phyloP scores from a whole-genome alignment of 257 asterid species.

The Solanum clarkiae region DNA sequence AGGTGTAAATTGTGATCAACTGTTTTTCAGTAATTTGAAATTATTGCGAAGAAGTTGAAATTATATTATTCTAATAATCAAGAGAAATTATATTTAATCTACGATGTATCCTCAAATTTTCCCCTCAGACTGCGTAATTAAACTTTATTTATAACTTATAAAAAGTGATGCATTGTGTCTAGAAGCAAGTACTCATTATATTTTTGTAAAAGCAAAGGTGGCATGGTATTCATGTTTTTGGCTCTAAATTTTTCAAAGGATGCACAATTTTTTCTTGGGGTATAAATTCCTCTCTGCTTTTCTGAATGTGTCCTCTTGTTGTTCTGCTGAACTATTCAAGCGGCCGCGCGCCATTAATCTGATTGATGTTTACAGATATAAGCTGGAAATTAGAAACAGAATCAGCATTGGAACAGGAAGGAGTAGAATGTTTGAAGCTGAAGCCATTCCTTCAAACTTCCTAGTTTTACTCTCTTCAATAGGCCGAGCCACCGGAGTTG shows the following conservation, averaged over 20 bases:
- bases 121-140: no score
- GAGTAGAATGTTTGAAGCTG: constrained; percentile 18
- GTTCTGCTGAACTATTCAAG: background rate
- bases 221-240: background rate
- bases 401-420: constrained; percentile 17
- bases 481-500: constrained; percentile 11
- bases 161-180: background rate
- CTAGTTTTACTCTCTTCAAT: constrained; percentile 14
- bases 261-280: background rate
- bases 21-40: no score
- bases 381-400: constrained; percentile 4
- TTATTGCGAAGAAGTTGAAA: background rate
- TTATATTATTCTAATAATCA: background rate
- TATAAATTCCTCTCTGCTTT: background rate
- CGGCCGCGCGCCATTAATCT: background rate
- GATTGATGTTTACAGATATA: background rate
- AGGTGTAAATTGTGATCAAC: no score
- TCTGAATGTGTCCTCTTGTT: background rate
- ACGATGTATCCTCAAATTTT: background rate
- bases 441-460: constrained; percentile 3
- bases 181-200: background rate
- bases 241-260: background rate
- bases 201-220: background rate
- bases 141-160: no score
- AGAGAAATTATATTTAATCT: no score